phyloP scores from a whole-genome alignment of 805 yeast species.

The Yarrowia sp. region DNA sequence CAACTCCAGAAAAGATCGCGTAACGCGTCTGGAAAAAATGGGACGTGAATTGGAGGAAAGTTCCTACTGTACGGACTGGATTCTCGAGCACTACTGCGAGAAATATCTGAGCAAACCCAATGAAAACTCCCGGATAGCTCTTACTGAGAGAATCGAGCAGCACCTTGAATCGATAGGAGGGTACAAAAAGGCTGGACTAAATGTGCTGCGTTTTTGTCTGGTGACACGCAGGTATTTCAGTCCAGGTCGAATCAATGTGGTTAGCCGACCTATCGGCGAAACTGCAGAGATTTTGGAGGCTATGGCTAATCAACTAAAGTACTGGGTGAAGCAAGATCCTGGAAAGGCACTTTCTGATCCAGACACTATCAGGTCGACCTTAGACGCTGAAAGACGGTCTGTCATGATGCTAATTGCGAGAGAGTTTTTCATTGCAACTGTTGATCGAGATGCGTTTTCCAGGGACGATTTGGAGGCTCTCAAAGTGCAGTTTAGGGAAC shows the following conservation, averaged over 20 bases:
- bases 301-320: background rate
- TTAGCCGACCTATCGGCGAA: background rate
- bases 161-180: background rate
- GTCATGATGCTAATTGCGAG: background rate
- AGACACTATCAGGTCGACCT: background rate
- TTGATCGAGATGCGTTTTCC: slow-evolving; percentile 14
- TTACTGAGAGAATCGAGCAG: background rate
- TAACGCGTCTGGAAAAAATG: background rate
- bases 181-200: background rate
- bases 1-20: no score
- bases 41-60: background rate
- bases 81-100: slow-evolving; percentile 20
- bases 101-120: background rate
- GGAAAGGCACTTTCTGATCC: background rate
- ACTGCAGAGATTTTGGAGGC: background rate
- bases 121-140: background rate
- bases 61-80: background rate
- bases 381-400: background rate
- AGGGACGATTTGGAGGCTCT: background rate
- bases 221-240: background rate
- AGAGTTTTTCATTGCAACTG: background rate
- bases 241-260: background rate
- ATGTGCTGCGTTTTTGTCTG: slow-evolving; percentile 9
- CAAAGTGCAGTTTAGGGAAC: background rate
- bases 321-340: background rate